Base-by-base conservation (phyloP, 1,139 yeast genomes). In the Oligophagozyma castellii region DNA sequence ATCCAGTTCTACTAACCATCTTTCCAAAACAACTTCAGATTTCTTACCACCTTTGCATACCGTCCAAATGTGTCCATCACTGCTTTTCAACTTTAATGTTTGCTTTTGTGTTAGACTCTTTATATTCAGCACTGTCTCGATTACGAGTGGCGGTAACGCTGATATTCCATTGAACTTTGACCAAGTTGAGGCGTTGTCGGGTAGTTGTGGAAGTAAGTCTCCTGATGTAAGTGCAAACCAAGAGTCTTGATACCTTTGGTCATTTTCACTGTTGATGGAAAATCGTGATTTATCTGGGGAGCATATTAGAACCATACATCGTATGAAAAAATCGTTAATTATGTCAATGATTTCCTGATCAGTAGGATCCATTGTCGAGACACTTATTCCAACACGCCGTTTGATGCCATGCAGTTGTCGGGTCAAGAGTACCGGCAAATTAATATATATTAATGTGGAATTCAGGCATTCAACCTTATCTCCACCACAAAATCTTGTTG, bases 1-100 rank as follows among this genome's bases (percentile, higher is more conserved):
- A 42, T 76, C 86, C 38, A 84, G 69, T 51, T 84, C 94, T 22
- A 89, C 59, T 15, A 83, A 61, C 98, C 98, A 89, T 35, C 98
- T 63, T 49, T 89, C 98, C 34, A 89, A 57, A 2, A 89, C 95
- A 12, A 89, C 70, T 52, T 86, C 96, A 10, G 71, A 61, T 43
- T 75, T 76, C 46, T 67, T 72, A 2, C 64, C 63, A 12, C 72
- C 70, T 33, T 61, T 63, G 11, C 67, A 60, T 10, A 71, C 73
- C 20, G 62, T 58, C 68, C 70, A 67, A n/a, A 57, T 39, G 33
- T 56, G 56, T 23, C 63, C 63, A 4, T 59, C 63, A 6, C 55
- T 49, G 32, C 70, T 86, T 33, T 70, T 74, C 23, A 77, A 46
- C 27, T 73, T 67, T 26, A 84, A 63, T 8, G 75, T 62, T 39